Conservation (phyloP, 2,329 filamentous ascomycete genomes). For the Conoideocrella luteorostrata region DNA sequence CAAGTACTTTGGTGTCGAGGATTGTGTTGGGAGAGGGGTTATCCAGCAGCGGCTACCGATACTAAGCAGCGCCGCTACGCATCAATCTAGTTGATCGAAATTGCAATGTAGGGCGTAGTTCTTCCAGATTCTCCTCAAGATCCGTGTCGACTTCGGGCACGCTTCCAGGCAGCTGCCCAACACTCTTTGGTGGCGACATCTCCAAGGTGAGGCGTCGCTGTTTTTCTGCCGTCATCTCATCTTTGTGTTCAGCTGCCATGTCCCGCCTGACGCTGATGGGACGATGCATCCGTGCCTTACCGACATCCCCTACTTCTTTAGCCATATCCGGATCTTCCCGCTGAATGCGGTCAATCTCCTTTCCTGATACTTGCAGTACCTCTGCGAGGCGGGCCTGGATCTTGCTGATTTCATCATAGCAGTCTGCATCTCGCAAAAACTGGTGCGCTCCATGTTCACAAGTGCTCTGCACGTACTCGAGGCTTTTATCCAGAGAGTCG, state of each 20-base stretch:
- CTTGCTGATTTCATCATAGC: conserved; percentile 65
- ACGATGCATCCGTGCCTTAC: conserved; percentile 42
- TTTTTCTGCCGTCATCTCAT: conserved; percentile 18
- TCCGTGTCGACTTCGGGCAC: conserved; percentile 27
- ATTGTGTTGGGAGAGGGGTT: too few relatives aligned
- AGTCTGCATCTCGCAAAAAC: conserved; percentile 82
- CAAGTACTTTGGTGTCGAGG: background rate
- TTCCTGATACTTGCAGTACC: conserved; percentile 54
- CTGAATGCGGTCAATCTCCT: conserved; percentile 51
- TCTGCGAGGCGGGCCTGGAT: conserved; percentile 60
- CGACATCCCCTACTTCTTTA: conserved; percentile 30
- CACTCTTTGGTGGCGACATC: conserved; percentile 8
- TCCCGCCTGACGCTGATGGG: conserved; percentile 48
- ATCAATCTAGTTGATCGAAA: conserved; percentile 37
- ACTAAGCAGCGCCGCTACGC: conserved; percentile 23
- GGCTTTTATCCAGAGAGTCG: conserved; percentile 67
- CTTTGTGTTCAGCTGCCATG: conserved; percentile 23
- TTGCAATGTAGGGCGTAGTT: conserved; percentile 31
- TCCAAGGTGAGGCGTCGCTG: conserved; percentile 19
- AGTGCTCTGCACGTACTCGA: conserved; percentile 73
- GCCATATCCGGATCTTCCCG: conserved; percentile 44
- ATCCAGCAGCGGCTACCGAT: too few relatives aligned
- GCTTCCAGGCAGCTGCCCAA: conserved; percentile 13
- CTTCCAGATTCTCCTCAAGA: conserved; percentile 35
- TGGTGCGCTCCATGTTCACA: conserved; percentile 86